Conservation (phyloP, 2,329 filamentous ascomycete species). For the Claviceps paspali region DNA sequence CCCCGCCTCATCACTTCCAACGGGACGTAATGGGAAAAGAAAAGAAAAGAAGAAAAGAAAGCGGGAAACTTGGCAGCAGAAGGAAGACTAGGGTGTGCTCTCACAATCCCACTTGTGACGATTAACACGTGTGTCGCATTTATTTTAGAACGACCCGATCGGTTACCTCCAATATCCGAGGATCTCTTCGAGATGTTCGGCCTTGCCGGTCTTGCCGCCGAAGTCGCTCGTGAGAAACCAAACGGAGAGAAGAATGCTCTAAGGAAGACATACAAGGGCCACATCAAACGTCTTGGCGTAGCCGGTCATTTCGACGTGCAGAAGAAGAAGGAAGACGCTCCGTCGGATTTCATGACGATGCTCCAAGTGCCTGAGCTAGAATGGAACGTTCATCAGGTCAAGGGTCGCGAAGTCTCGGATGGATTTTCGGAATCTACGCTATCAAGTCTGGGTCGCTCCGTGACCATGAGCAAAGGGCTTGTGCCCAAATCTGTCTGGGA, state of each 20-base stretch:
- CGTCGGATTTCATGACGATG: constrained; percentile 38
- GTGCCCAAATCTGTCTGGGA: constrained; percentile 43
- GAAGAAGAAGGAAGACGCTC: constrained; percentile 37
- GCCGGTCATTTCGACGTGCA: constrained; percentile 43
- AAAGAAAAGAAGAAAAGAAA: no score
- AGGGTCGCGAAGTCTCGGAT: constrained; percentile 37
- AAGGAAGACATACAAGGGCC: constrained; percentile 53
- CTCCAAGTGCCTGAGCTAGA: constrained; percentile 36
- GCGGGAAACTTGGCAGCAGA: background rate
- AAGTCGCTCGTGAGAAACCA: constrained; percentile 47
- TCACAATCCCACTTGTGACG: constrained; percentile 7
- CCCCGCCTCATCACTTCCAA: constrained; percentile 9
- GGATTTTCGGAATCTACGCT: constrained; percentile 33
- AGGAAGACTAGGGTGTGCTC: constrained; percentile 9
- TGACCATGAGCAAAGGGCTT: constrained; percentile 41
- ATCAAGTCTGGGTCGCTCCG: constrained; percentile 31
- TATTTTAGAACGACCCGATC: constrained; percentile 29
- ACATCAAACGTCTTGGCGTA: constrained; percentile 48
- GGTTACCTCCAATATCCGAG: constrained; percentile 32
- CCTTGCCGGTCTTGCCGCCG: constrained; percentile 39
- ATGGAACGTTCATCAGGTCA: constrained; percentile 39
- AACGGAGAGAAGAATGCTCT: constrained; percentile 53
- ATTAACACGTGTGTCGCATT: constrained; percentile 30
- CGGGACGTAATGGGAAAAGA: constrained; percentile 3
- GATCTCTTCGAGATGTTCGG: constrained; percentile 46